Base-by-base conservation (phyloP, 106 monocot species). In the Dendrobium nobile region DNA sequence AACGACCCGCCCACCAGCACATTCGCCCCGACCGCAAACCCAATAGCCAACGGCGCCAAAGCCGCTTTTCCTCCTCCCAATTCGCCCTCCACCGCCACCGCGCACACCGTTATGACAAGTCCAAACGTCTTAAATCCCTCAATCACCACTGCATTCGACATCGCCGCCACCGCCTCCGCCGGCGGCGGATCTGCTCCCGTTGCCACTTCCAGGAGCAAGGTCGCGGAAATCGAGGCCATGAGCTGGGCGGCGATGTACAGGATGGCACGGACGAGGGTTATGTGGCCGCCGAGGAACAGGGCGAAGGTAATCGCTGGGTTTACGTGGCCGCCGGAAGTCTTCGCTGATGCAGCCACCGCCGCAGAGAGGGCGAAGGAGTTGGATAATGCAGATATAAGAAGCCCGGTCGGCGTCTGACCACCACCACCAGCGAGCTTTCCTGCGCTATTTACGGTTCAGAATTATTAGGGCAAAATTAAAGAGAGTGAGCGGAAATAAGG, bases 291-390 rank as follows among this genome's bases (percentile, higher is more conserved):
- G 24, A 87, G 6, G 84, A 87, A 87, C 16, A 79, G 79, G 40
- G 84, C 87, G 87, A 87, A 87, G 17, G 87, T 87, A 11, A 87
- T 84, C 7, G 87, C 87, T 2, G 87, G 87, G 84, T 87, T 87
- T 5, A 87, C 84, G 81, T 87, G 87, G 4, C 84, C 87, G 24
- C 87, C 87, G 72, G 87, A 87, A 84, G 82, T 87, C 82, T 87
- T 87, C 41, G 84, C 84, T 7, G 79, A 82, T 7, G 82, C 87
- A 2, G 87, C 78, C 9, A 87, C 84, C 44, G 84, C 84, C 9
- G 79, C 87, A 72, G 84, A 87, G 56, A 87, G 87, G 7, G 42
- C 87, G 82, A 87, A 87, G 43, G 72, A 82, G 82, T 87, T 84
- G 7, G 84, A 73, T 0, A 87, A 20, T 24, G 87, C 65, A 8